phyloP scores from a whole-genome alignment of 129 eudicot species.

The Escallonia rubra region DNA sequence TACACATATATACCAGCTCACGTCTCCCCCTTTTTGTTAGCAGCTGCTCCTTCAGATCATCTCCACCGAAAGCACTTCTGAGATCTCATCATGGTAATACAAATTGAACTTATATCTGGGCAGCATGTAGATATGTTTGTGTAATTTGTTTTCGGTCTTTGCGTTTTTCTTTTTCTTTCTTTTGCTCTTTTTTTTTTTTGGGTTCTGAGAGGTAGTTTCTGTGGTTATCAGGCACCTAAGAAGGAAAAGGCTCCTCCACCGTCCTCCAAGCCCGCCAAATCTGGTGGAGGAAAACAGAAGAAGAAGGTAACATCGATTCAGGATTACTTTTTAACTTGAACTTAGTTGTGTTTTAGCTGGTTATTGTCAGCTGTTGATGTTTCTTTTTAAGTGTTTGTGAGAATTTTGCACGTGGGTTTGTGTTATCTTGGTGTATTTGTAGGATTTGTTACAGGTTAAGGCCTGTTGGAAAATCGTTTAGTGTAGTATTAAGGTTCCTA shows the following conservation, averaged over 20 bases:
- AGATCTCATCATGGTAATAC: constrained; percentile 22
- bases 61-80: not conserved
- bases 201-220: not conserved
- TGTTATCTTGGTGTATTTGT: too few relatives aligned
- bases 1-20: too few relatives aligned
- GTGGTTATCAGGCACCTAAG: constrained; percentile 58
- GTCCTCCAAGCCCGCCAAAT: constrained; percentile 83
- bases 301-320: constrained; percentile 51
- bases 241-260: constrained; percentile 83
- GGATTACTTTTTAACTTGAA: not conserved
- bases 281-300: constrained; percentile 90
- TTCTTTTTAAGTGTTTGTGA: not conserved
- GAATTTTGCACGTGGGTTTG: not conserved
- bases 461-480: too few relatives aligned
- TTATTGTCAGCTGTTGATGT: not conserved
- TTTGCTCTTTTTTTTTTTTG: not conserved
- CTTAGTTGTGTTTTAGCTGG: not conserved
- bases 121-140: too few relatives aligned
- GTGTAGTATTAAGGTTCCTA: too few relatives aligned
- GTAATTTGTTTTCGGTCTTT: not conserved
- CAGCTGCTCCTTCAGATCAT: too few relatives aligned
- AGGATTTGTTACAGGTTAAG: too few relatives aligned
- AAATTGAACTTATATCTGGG: not conserved
- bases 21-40: too few relatives aligned
- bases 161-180: not conserved